Evolutionary conservation across 2,329 filamentous ascomycete genomes (phyloP), one percentile per base, ranked within the genome.

Genomic region (Kalaharituber pfeilii): DNA sequence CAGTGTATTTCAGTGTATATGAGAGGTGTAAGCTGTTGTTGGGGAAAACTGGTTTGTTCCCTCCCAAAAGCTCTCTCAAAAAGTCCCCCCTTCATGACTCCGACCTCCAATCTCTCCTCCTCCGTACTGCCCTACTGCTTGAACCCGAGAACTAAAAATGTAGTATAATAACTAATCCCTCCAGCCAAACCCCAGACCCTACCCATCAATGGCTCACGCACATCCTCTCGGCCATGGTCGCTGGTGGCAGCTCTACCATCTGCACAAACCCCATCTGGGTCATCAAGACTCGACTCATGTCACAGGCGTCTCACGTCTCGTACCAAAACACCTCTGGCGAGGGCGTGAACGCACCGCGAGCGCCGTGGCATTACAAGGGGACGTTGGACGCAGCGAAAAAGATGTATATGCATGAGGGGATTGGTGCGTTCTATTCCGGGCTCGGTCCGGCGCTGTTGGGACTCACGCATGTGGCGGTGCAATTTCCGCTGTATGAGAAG

Each of bases 221-320:
- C 39, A 62, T 61, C 29, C 55, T 62, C 22, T 91, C 91, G 22
- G 94, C 91, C 8, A 79, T 98, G 57, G 77, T 87, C 54, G 91
- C 89, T 24, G 91, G 91, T 52, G 87, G 81, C 57, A 94, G 84
- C 71, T 95, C 88, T 62, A 98, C 91, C 3, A 76, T 96, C 59
- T 84, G 82, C 59, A 98, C 91, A 24, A 98, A 96, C 68, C 91
- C 91, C 0, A 98, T 98, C 57, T 98, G 91, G 91, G 91, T 98
- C 33, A 94, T 98, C 72, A 98, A 98, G 71, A 98, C 91, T 50
- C 78, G 91, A 62, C 77, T 98, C 63, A 96, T 96, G 91, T 94
- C 91, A 33, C 91, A 96, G 71, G 83, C 80, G 22, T 75, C 67
- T 66, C 67, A 60, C 33, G 60, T 64, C 58, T 72, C 68, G 66